Evolutionary conservation across 305 asterid species (phyloP), one percentile per base, ranked within the genome.

Genomic region (Fraxinus sp.): DNA sequence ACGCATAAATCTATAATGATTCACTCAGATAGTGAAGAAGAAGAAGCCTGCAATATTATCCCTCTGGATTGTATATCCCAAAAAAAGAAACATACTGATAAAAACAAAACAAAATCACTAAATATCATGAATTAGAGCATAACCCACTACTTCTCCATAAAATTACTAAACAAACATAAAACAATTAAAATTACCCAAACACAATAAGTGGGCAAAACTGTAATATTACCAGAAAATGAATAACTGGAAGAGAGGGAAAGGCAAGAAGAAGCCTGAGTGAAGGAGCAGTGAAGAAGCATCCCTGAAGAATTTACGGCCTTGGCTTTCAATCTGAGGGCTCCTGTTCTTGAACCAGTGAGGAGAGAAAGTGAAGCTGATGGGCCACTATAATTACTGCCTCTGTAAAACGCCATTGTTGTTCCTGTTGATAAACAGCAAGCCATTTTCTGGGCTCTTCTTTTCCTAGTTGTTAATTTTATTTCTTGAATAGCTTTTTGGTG

Each of bases 291-390:
- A 80, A 92, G 93, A 77, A 90, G 91, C 82, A 80, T 26, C 35
- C 90, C 94, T 43, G 90, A 64, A 83, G 77, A 82, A 85, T 66
- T 72, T 30, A 86, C 37, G 52, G 91, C 76, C 79, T 77, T 89
- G 80, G 88, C 72, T 36, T 80, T 89, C 37, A 80, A 81, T 11
- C 82, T 87, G 70, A 89, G 81, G 9, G 84, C 43, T 41, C 80
- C 75, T 7, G 89, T 76, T 84, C 86, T 91, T 35, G 92, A 87
- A 78, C 91, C 94, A 5, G 91, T 79, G 32, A 83, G 83, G n/a
- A 90, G 87, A 24, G 93, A 84, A 7, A 92, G 90, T 1, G 98
- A 94, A 85, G 97, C 95, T 46, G 94, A 89, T 43, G 95, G 92
- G 14, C 78, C 33, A 55, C 49, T 85, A 28, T 83, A 78, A 84